phyloP scores from a whole-genome alignment of 2,329 filamentous ascomycete species.

The Chaetomiaceae sp. region DNA sequence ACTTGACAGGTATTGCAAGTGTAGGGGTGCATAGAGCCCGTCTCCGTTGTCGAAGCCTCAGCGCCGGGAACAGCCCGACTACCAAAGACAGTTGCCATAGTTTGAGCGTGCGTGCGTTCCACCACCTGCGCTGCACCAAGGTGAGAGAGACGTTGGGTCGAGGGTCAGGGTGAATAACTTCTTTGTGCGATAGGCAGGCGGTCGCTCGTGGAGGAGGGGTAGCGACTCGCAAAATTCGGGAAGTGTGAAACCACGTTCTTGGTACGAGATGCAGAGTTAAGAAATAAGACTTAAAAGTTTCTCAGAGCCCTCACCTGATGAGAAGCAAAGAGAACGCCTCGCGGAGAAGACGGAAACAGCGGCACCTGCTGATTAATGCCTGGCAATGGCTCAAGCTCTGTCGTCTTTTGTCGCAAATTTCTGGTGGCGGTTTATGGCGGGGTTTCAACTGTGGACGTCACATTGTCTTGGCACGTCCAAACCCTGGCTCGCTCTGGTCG shows the following conservation, averaged over 20 bases:
- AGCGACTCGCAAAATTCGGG: too few species aligned
- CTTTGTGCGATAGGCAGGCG: too few species aligned
- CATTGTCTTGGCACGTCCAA: slow-evolving; percentile 18
- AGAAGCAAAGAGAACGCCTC: not conserved
- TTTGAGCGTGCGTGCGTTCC: too few species aligned
- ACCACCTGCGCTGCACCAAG: too few species aligned
- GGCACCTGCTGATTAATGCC: slow-evolving; percentile 12
- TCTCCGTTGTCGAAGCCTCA: slow-evolving; percentile 25
- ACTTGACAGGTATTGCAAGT: slow-evolving; percentile 98
- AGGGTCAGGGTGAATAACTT: too few species aligned
- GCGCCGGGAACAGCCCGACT: slow-evolving; percentile 29
- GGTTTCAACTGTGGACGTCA: slow-evolving; percentile 20
- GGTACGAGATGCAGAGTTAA: too few species aligned
- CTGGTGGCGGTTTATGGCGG: slow-evolving; percentile 22
- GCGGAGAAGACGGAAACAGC: not conserved
- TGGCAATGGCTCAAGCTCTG: not conserved
- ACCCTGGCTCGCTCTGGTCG: too few species aligned
- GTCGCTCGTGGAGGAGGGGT: too few species aligned
- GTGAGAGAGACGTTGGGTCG: too few species aligned
- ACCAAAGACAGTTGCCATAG: slow-evolving; percentile 46
- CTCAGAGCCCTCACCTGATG: not conserved
- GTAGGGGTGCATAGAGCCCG: slow-evolving; percentile 67
- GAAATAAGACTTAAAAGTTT: too few species aligned
- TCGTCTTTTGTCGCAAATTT: slow-evolving; percentile 13
- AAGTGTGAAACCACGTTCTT: too few species aligned